Evolutionary conservation across 192 early-diverging fungal genomes (phyloP).

Genomic region (Gonapodya prolifera): DNA sequence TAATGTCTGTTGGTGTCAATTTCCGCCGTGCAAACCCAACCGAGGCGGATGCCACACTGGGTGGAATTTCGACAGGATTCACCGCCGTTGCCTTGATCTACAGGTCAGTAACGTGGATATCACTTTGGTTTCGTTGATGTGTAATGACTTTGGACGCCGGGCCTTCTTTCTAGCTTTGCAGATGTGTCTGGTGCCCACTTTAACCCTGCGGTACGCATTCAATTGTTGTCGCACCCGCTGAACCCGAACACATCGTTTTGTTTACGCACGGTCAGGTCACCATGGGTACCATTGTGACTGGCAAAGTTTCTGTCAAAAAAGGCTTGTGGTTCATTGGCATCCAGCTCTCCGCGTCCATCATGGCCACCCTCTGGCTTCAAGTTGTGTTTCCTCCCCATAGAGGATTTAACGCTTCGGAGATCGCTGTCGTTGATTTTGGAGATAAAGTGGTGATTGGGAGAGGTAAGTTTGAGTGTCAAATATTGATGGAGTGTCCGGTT

Average conservation of each 20-base stretch:
- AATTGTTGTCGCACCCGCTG: conserved; percentile 6
- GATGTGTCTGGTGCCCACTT: conserved; percentile 54
- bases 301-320: conserved; percentile 38
- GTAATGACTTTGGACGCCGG: background rate
- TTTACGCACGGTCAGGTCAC: too few relatives aligned
- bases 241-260: too few relatives aligned
- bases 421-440: conserved; percentile 24
- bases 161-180: conserved; percentile 28
- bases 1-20: background rate
- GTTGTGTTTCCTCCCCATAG: conserved; percentile 36
- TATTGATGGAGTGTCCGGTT: background rate
- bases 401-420: conserved; percentile 24
- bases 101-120: conserved; percentile 1
- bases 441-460: conserved; percentile 15
- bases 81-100: conserved; percentile 38
- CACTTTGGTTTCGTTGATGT: background rate
- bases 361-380: conserved; percentile 28
- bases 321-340: conserved; percentile 42
- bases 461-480: background rate
- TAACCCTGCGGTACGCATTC: conserved; percentile 23
- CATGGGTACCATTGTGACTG: conserved; percentile 41
- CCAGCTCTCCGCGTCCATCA: conserved; percentile 34
- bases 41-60: conserved; percentile 28
- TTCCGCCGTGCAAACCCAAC: background rate
- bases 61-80: conserved; percentile 35